Base-by-base conservation (phyloP, 192 early-diverging fungal genomes). In the Linnemannia hyalina region DNA sequence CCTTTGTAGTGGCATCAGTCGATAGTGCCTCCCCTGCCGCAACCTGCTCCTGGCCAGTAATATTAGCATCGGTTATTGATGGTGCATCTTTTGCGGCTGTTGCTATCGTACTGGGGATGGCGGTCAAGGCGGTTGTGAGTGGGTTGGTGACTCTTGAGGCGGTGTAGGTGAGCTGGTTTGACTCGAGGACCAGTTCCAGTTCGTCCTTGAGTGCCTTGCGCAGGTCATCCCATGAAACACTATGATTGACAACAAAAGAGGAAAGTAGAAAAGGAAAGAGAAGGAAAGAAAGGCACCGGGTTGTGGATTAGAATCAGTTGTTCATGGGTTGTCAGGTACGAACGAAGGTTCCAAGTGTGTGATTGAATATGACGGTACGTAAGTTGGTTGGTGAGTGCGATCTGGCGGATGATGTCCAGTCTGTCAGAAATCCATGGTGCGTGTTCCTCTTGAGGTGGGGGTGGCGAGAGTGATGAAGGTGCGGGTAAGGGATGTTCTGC, bases 141-240 rank as follows among this genome's bases (percentile, higher is more conserved):
- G 84, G 84, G 36, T 86, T 86, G 46, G 84, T 78, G 73, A 86
- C 74, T 23, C 70, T 74, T 13, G 84, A 35, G 1, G 72, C 75
- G 7, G 84, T 86, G 47, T 81, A 86, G 20, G 65, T 65, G 26
- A 86, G 60, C 18, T 77, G 60, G 13, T 69, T 68, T 3, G 79
- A 86, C 65, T 74, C 72, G 18, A 86, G 49, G 6, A 81, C 79
- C 10, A 60, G 75, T 22, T 70, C 78, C 22, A 86, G 73, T 70
- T 72, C 68, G 18, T 74, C 70, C 52, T 74, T 41, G 20, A 86
- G 54, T 57, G 60, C 70, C 47, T 44, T 36, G 18, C 76, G 73
- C 8, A 86, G 75, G 15, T 77, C 79, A 7, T 86, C 84, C 84
- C 84, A 86, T 68, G 75, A 49, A 16, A 78, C 23, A 76, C 42